Base-by-base conservation (phyloP, 1,284 basidiomycete genomes). In the Thelephora terrestris region DNA sequence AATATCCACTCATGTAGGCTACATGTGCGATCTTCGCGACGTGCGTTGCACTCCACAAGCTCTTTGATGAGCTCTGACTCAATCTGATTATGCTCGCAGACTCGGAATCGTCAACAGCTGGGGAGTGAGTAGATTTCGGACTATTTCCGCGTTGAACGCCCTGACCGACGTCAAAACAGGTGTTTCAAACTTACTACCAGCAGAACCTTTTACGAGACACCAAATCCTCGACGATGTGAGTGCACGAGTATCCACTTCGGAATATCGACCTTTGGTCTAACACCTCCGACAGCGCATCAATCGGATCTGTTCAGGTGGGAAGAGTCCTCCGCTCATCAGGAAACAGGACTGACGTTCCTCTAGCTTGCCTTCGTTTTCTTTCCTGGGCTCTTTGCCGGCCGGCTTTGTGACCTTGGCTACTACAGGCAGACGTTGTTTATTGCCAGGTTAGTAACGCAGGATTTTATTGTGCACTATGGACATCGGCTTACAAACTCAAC, bases 221-320 rank as follows among this genome's bases (percentile, higher is more conserved):
- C 3, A 60, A 66, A 7, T 63, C 71, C 3, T 82, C 80, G 4
- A 70, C 64, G 25, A 79, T 84, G 81, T 81, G 57, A 52, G 76
- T 59, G 14, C 12, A 27, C 37, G 46, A 18, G 21, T 32, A 3
- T 14, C 27, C 12, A 44, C 36, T 25, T 16, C 18, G 12, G 29
- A 23, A 16, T 24, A 10, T 20, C 38, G 17, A 29, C 25, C n/a
- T 34, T 32, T 17, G 37, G 35, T 39, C 17, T 17, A 29, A 43
- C n/a, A 10, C 35, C 14, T 5, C 14, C 43, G 14, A 4, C 50
- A 84, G 80, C 40, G 74, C 82, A n/a, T 87, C 83, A 84, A 85
- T 87, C 50, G 84, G 84, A 3, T 84, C 83, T 0, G 65, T 84
- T 49, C 81, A 86, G 64, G 78, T 73, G 45, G 7, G 29, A 12